Evolutionary conservation across 1,284 basidiomycete species (phyloP), one percentile per base, ranked within the genome.

Genomic region (Malassezia sp.): DNA sequence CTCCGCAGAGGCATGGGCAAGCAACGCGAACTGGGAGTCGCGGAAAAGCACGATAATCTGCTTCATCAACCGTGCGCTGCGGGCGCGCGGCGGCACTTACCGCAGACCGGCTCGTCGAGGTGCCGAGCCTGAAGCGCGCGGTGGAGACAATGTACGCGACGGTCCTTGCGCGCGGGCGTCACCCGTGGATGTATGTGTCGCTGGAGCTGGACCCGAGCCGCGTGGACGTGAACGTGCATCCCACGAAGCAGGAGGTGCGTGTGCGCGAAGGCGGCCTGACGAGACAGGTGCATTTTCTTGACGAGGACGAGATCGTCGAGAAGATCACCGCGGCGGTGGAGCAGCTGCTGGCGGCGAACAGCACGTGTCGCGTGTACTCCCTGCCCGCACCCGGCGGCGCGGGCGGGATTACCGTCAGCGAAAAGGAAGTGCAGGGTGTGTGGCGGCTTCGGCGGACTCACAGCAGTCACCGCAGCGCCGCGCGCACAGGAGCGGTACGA

Each of bases 171-270:
- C 95, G 95, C 72, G 90, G 90, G 9, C 74, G 83, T 1, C 83
- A 76, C 28, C 89, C 93, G 0, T 97, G 91, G 72, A 77, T 93
- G 14, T 97, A 97, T 68, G 75, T 96, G 40, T 87, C 86, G 54
- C 72, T 97, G 28, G 75, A 81, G 26, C 82, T 97, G 54, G 81
- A 88, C 47, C 87, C 90, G 0, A 77, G 80, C 27, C 81, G 84
- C 23, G 82, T 99, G 9, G 93, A 99, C 63, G 90, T 96, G 47
- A 97, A 97, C 60, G 90, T 97, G 0, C 91, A 96, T 69, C 93
- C 93, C 0, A 97, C 93, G 1, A 97, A 99, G 71, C 83, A 84
- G 29, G 90, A 96, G 70, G 41, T 42, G 22, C n/a, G n/a, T n/a
- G n/a, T n/a, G n/a, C n/a, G n/a, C n/a, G n/a, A n/a, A n/a, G n/a